Conservation (phyloP, 306 rosid genomes). For the Arachis hypogaea region DNA sequence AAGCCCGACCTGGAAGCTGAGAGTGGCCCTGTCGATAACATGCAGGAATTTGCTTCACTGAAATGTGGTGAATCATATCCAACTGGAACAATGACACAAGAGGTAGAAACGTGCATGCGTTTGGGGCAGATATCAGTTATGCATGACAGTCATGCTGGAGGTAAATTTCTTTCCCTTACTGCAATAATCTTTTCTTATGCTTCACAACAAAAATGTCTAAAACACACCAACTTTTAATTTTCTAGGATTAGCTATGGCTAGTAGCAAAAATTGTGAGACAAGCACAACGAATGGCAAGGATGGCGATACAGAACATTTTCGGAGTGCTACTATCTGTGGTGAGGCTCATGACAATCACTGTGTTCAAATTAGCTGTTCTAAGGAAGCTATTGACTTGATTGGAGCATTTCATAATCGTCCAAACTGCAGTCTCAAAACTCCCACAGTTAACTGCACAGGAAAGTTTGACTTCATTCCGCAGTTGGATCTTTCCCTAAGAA, state of each 20-base stretch:
- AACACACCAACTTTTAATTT: slow-evolving; percentile 26
- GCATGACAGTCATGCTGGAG: slow-evolving; percentile 57
- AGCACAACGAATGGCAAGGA: slow-evolving; percentile 50
- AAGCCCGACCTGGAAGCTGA: slow-evolving; percentile 84
- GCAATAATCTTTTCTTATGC: slow-evolving; percentile 28
- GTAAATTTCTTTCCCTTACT: slow-evolving; percentile 45
- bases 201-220: slow-evolving; percentile 38
- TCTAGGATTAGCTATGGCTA: slow-evolving; percentile 52
- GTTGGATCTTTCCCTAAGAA: slow-evolving; percentile 86
- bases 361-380: slow-evolving; percentile 55
- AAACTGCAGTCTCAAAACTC: slow-evolving; percentile 46
- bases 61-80: slow-evolving; percentile 49
- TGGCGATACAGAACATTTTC: slow-evolving; percentile 46
- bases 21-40: slow-evolving; percentile 49
- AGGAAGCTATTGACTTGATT: slow-evolving; percentile 70
- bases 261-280: slow-evolving; percentile 47
- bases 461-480: slow-evolving; percentile 61
- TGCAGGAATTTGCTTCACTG: slow-evolving; percentile 54
- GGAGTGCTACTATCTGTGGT: slow-evolving; percentile 45
- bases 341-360: slow-evolving; percentile 65
- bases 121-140: slow-evolving; percentile 44
- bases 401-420: slow-evolving; percentile 59
- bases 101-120: slow-evolving; percentile 47
- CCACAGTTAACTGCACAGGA: slow-evolving; percentile 57
- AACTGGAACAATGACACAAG: slow-evolving; percentile 50